These are phyloP conservation scores for Madurella fahalii DNA, from an alignment of 2,329 filamentous ascomycete species.

Conservation along the genomic window DNA sequence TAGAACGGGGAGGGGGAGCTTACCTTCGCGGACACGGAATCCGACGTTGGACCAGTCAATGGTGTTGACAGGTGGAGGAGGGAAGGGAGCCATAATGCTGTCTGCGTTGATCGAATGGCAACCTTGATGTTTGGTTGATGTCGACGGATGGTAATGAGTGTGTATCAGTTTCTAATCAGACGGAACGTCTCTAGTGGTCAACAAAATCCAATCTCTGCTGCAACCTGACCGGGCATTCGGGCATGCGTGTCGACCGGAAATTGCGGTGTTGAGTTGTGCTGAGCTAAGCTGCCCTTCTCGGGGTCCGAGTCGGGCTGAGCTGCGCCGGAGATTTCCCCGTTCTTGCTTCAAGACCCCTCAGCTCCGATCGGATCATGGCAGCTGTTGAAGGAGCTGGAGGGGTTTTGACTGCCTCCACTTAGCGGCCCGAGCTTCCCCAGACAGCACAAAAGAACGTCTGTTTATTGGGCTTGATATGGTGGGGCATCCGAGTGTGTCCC, in stretches of 20 bases:
- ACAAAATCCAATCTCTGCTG: not conserved
- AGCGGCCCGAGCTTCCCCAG: not conserved
- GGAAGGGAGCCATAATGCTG: constrained; percentile 54
- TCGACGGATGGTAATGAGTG: not conserved
- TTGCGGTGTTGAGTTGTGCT: not conserved
- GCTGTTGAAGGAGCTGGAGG: not conserved
- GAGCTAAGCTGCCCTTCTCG: not conserved
- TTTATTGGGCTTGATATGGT: constrained; percentile 8
- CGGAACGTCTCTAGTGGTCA: not conserved
- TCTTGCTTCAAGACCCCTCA: not conserved
- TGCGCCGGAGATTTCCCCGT: not conserved
- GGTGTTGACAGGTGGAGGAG: constrained; percentile 71
- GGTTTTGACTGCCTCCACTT: not conserved
- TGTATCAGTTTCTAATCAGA: no score
- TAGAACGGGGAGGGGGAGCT: constrained; percentile 20
- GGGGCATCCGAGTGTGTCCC: constrained; percentile 1
- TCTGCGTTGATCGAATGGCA: not conserved
- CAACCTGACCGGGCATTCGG: not conserved
- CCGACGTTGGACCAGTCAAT: constrained; percentile 95
- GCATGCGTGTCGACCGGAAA: not conserved
- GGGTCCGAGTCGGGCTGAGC: not conserved
- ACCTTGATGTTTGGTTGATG: not conserved
- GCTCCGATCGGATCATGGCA: constrained; percentile 10
- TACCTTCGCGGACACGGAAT: constrained; percentile 87
- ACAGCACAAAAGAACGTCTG: not conserved